These are phyloP conservation scores for Globisporangium parvum DNA, from an alignment of 352 stramenopile genomes.

Conservation along the genomic window DNA sequence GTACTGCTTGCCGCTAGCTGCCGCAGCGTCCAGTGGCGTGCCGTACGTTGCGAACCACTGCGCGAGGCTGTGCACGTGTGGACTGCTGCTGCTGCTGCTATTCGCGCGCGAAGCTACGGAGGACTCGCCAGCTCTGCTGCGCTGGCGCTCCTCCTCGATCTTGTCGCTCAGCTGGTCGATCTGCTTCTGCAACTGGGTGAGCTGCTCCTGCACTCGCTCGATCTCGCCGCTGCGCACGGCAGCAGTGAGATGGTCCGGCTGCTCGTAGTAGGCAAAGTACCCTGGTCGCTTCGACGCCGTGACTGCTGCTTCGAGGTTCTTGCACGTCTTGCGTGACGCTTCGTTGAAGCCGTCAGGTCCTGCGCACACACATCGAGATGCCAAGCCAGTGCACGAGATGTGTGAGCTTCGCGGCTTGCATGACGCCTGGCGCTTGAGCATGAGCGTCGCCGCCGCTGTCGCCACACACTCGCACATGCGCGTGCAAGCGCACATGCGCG, in stretches of 20 bases:
- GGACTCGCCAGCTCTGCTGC: conserved; percentile 6
- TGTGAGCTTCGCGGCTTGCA: no score
- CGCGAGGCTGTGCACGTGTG: conserved; percentile 51
- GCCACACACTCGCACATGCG: neutral
- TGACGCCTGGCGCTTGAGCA: no score
- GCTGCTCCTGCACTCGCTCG: conserved; percentile 47
- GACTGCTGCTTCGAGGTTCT: conserved; percentile 77
- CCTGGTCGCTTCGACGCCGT: conserved; percentile 63
- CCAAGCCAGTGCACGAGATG: neutral
- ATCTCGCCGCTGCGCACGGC: conserved; percentile 51
- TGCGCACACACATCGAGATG: conserved; percentile 8
- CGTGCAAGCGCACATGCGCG: conserved; percentile 20
- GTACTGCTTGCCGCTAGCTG: conserved; percentile 28
- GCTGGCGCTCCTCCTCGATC: conserved; percentile 19
- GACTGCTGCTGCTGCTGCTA: conserved; percentile 2
- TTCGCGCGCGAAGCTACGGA: neutral
- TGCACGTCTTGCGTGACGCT: conserved; percentile 63
- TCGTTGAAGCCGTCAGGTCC: conserved; percentile 66
- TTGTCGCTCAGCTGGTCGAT: conserved; percentile 61
- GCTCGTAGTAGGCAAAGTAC: conserved; percentile 72
- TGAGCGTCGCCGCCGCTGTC: neutral
- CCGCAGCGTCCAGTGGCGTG: conserved; percentile 19
- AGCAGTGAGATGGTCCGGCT: conserved; percentile 49
- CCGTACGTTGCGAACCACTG: conserved; percentile 74
- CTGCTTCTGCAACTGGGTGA: conserved; percentile 60